Percentiles rank a stretch among this genome's conserved stretches.
These are phyloP conservation scores for Afroboletus lepidellus DNA, from an alignment of 1,284 basidiomycete species.

Conservation along the genomic window DNA sequence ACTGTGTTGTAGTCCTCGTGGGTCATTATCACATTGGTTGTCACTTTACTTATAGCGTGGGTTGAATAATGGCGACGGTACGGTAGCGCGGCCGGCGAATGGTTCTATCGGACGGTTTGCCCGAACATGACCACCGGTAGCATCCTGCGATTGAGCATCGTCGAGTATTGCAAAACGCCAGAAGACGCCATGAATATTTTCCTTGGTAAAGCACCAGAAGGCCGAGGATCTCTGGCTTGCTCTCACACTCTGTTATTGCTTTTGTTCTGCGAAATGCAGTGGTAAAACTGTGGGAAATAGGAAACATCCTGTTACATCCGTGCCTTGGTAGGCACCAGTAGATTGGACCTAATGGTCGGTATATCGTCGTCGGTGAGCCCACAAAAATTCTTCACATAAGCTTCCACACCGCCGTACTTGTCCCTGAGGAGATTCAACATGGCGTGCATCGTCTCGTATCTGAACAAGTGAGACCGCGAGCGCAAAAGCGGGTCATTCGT, in stretches of 20 bases:
- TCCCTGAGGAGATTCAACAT: conserved; percentile 58
- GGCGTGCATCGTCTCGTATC: conserved; percentile 68
- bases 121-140: too few species aligned
- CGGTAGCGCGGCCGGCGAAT: too few species aligned
- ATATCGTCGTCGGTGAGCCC: conserved; percentile 62
- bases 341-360: conserved; percentile 53
- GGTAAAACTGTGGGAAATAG: neutral
- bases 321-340: conserved; percentile 42
- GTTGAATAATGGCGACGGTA: too few species aligned
- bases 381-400: conserved; percentile 54
- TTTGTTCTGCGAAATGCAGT: neutral
- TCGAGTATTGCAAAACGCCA: too few species aligned
- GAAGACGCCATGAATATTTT: too few species aligned
- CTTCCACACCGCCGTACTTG: conserved; percentile 66
- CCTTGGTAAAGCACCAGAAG: too few species aligned
- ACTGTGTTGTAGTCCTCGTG: too few species aligned
- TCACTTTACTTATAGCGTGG: too few species aligned
- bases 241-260: conserved; percentile 1
- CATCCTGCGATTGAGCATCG: too few species aligned
- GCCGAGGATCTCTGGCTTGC: too few species aligned
- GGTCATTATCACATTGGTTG: too few species aligned
- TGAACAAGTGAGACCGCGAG: conserved; percentile 26
- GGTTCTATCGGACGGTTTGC: too few species aligned
- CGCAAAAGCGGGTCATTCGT: neutral
- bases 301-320: conserved; percentile 27